Base-by-base conservation (phyloP, 495 filamentous ascomycete species). In the Tuber microsphaerosporum region DNA sequence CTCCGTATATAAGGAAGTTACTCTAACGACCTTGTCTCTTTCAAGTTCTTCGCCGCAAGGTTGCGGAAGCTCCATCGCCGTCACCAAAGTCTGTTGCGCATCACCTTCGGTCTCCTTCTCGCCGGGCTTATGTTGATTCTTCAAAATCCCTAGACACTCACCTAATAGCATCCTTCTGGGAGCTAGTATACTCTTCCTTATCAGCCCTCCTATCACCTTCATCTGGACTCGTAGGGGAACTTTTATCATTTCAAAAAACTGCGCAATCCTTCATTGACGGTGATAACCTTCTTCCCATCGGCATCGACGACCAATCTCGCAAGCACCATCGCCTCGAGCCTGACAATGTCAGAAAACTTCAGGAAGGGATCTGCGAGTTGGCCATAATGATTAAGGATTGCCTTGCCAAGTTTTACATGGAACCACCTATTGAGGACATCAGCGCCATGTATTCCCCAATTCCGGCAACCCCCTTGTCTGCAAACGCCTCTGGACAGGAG, bases 181-280 rank as follows among this genome's bases (percentile, higher is more conserved):
- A 97, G 74, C 90, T 92, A 75, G 89, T 95, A 72, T 86, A 92
- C 70, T 84, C 86, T 9, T 94, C 90, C 71, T 82, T 98, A 73
- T 91, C 83, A 22, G 84, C 87, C 69, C 88, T 92, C 51, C 86
- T 98, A 31, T 88, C 93, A 10, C 88, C 91, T 0, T 84, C 89
- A 17, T 89, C 88, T 72, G 95, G 96, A 19, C 86, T 98, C 43
- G 86, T 98, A 31, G 94, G 92, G 3, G 95, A 99, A 81, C 89
- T 97, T 3, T 84, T 96, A 22, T 93, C 94, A 75, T 97, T 97
- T 83, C 97, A 94, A 94, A 92, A 97, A 77, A 94, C 91, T 5
- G 91, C 94, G 0, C 90, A 94, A 79, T 91, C 91, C 2, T 99
- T 98, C 84, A 92, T 97, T 72, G 90, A 94, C 46, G 94, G 93